Evolutionary conservation across 2,329 filamentous ascomycete species (phyloP), one percentile per base, ranked within the genome.

Genomic region (Penicillium sp.): DNA sequence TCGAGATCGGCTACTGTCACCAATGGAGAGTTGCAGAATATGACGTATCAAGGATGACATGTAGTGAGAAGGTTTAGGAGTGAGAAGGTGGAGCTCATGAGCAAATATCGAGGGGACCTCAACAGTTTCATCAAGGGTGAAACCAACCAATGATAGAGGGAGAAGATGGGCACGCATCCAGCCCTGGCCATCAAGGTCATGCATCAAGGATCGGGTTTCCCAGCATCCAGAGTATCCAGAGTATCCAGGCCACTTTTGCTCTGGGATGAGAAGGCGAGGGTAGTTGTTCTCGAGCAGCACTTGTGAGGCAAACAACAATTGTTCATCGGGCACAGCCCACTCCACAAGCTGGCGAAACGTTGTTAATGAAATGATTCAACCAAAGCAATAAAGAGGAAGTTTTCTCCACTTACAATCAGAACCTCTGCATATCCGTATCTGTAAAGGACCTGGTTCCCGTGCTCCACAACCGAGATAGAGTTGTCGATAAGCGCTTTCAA

Each of bases 31-130:
- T 9, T 49, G 33, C 15, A 49, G 1, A 0, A 49, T 33, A 49
- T 49, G 47, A 7, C 17, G 47, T 23, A 49, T 38, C 33, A 38
- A 49, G 23, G 47, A 49, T 19, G 33, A 27, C 33, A 49, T 49
- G 33, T 36, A 49, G 9, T 49, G 33, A n/a, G 47, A 1, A 27
- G 33, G 47, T 9, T 38, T 38, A 4, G 47, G 33, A 2, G 47
- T 38, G 47, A 27, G 21, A 1, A 49, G 33, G 10, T 27, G 21
- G 21, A 38, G 21, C 31, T 49, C 47, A 4, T 19, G 33, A 8
- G 15, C 17, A 38, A 49, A 49, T 38, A 10, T 49, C 33, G 47
- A 38, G 3, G 47, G 47, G 6, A 38, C 31, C 31, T 23, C 15
- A 1, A 38, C 19, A 17, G 47, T 49, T 0, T 49, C 47, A 1